These are phyloP conservation scores for Yarrowia divulgata DNA, from an alignment of 805 yeast species.

Conservation along the genomic window DNA sequence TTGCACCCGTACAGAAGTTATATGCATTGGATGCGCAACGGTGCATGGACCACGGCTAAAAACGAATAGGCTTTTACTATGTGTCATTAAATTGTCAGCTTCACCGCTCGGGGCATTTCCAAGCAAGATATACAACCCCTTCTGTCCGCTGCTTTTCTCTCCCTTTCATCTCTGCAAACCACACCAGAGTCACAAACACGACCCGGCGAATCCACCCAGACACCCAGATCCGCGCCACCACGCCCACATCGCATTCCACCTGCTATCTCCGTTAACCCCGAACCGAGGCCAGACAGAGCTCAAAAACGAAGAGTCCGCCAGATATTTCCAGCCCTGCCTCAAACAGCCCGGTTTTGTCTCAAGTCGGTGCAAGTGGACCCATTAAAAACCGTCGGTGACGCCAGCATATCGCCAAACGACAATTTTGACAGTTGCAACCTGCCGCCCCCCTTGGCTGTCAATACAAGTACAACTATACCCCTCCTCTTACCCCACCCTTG, in stretches of 20 bases:
- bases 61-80: background rate
- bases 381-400: too few species aligned
- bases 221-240: background rate
- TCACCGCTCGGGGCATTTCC: slow-evolving; percentile 25
- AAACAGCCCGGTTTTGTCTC: too few species aligned
- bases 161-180: background rate
- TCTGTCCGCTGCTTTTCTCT: background rate
- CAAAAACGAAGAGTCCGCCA: too few species aligned
- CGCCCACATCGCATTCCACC: background rate
- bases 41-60: slow-evolving; percentile 27
- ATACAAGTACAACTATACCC: too few species aligned
- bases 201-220: background rate
- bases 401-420: too few species aligned
- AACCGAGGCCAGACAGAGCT: slow-evolving; percentile 33
- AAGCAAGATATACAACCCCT: slow-evolving; percentile 6
- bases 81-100: slow-evolving; percentile 29
- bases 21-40: background rate
- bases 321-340: too few species aligned
- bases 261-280: slow-evolving; percentile 27
- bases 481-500: too few species aligned
- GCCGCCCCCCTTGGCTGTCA: too few species aligned
- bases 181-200: background rate
- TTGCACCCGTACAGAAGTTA: background rate
- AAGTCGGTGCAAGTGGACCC: too few species aligned
- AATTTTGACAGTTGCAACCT: too few species aligned